A percentile compares a stretch with the other conserved stretches of the same genome.
phyloP scores from a whole-genome alignment of 768 basidiomycete genomes.

The Podaxis sp. region DNA sequence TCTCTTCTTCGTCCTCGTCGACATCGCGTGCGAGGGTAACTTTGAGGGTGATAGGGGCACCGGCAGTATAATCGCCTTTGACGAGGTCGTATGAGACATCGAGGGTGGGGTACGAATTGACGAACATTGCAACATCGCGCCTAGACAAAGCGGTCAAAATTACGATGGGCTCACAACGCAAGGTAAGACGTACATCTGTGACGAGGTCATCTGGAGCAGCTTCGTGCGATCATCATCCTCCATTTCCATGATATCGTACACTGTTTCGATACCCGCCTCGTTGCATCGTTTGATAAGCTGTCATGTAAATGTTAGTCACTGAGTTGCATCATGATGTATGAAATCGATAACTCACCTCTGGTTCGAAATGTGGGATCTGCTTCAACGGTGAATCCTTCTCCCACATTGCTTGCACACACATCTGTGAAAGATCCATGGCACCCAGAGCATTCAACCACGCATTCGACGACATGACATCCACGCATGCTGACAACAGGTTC shows the following conservation, averaged over 20 bases:
- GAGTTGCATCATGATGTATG: too few relatives aligned
- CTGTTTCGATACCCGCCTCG: slow-evolving; percentile 77
- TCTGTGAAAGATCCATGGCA: slow-evolving; percentile 97
- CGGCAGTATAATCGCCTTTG: too few relatives aligned
- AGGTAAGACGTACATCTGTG: too few relatives aligned
- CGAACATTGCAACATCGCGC: too few relatives aligned
- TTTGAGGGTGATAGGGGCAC: too few relatives aligned
- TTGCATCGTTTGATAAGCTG: slow-evolving; percentile 86
- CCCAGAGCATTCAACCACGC: slow-evolving; percentile 92
- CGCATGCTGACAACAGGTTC: slow-evolving; percentile 89
- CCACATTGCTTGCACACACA: slow-evolving; percentile 69
- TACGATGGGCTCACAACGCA: too few relatives aligned
- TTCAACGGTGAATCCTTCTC: slow-evolving; percentile 94
- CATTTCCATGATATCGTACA: slow-evolving; percentile 98
- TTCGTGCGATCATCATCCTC: slow-evolving; percentile 87
- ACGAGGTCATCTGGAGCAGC: slow-evolving; percentile 78
- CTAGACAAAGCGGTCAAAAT: too few relatives aligned
- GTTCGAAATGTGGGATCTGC: slow-evolving; percentile 37
- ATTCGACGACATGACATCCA: slow-evolving; percentile 98
- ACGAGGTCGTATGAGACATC: too few relatives aligned
- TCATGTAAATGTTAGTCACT: slow-evolving; percentile 10
- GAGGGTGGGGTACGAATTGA: too few relatives aligned
- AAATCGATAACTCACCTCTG: too few relatives aligned
- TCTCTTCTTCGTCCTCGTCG: too few relatives aligned
- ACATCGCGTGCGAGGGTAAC: too few relatives aligned